Evolutionary conservation across 805 yeast species (phyloP), one percentile per base, ranked within the genome.

Genomic region (Kuraishia borneana): DNA sequence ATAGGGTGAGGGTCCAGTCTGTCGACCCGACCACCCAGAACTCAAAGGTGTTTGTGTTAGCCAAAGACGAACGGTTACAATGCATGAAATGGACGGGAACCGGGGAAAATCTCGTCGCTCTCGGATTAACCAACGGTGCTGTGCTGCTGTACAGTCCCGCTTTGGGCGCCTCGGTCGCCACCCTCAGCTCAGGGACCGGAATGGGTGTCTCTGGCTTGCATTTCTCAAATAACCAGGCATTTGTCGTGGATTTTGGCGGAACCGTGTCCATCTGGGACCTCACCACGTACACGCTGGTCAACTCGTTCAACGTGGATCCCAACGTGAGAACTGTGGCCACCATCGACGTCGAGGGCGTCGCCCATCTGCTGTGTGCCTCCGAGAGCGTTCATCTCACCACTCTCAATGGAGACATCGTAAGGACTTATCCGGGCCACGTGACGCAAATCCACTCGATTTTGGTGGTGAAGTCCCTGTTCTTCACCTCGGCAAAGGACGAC

Each of bases 401-500:
- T 45, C 48, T 60, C 8, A 44, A 54, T 5, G 50, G 47, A 27
- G 54, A 57, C 34, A 55, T 73, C 2, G 54, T 67, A 13, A 63
- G 61, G 43, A 65, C 76, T 2, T 75, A 72, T 49, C 85, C 94
- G 2, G 94, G 89, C 19, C 94, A 84, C 50, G 72, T 83, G 21
- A 68, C 82, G 14, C 78, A 85, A 3, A 68, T 84, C 27, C 65
- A 63, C 44, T 54, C 73, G 9, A 54, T 78, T 8, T 37, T 66
- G 25, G 56, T 67, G 5, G 48, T 65, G 14, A 39, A 47, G 6
- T 53, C 56, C 6, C 60, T 58, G 31, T 73, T 85, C 44, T 53
- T 83, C 29, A 77, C 92, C 1, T 69, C 80, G 34, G 94, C 96
- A 2, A 61, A 62, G 23, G 78, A 77, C 39, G 97, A 88, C 53